Percentiles rank a stretch among this genome's conserved stretches.
Conservation (phyloP, 257 asterid genomes). For the Jasminum sambac region DNA sequence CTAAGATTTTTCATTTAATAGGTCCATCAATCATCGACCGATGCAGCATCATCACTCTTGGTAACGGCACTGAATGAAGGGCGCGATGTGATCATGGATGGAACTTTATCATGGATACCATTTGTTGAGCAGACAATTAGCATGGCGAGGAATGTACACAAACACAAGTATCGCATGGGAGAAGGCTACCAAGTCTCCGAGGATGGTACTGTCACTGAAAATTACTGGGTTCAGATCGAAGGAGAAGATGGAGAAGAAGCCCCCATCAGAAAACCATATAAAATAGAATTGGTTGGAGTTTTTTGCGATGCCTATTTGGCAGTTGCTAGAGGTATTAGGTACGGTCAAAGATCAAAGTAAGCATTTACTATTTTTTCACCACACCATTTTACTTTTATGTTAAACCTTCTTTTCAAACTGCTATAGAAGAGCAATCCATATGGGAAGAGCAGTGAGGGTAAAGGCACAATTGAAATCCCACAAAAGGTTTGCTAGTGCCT, state of each 20-base stretch:
- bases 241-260: slow-evolving; percentile 35
- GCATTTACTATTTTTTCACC: neutral
- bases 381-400: neutral
- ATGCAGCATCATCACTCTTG: slow-evolving; percentile 91
- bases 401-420: neutral
- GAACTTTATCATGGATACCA: slow-evolving; percentile 93
- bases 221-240: slow-evolving; percentile 69
- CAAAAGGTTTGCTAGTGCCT: slow-evolving; percentile 89
- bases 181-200: slow-evolving; percentile 74
- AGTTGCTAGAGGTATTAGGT: slow-evolving; percentile 93
- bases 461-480: slow-evolving; percentile 80
- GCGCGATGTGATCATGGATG: slow-evolving; percentile 97
- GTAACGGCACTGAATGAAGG: slow-evolving; percentile 93
- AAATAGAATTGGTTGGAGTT: slow-evolving; percentile 92
- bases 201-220: slow-evolving; percentile 71
- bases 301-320: slow-evolving; percentile 87
- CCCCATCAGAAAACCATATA: slow-evolving; percentile 52
- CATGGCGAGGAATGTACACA: slow-evolving; percentile 86
- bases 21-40: slow-evolving; percentile 95
- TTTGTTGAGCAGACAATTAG: slow-evolving; percentile 84
- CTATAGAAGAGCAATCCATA: slow-evolving; percentile 79
- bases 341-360: slow-evolving; percentile 3
- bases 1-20: slow-evolving; percentile 20
- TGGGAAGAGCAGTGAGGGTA: slow-evolving; percentile 93
- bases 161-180: slow-evolving; percentile 79